Conservation (phyloP, 352 stramenopile genomes). For the Pythium oligandrum region DNA sequence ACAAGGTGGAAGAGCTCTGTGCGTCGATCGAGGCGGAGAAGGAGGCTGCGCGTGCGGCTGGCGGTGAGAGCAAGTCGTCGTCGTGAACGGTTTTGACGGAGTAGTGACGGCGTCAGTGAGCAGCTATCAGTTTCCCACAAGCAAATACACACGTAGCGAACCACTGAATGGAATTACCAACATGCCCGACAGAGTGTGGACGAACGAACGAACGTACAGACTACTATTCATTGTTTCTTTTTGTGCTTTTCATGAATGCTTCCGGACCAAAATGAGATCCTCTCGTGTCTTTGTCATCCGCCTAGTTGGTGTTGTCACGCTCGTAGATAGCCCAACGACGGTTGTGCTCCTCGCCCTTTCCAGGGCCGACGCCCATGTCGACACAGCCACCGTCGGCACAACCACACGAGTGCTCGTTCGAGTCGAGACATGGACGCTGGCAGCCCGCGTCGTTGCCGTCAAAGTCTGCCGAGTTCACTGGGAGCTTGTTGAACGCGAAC, state of each 20-base stretch:
- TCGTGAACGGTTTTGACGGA: constrained; percentile 1
- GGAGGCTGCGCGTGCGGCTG: constrained; percentile 64
- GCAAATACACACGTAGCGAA: too few species aligned
- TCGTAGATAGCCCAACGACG: constrained; percentile 89
- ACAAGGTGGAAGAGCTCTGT: constrained; percentile 78
- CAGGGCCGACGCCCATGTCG: constrained; percentile 57
- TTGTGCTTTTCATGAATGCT: too few species aligned
- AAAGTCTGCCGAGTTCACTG: constrained; percentile 51
- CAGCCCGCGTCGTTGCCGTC: constrained; percentile 82
- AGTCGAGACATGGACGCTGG: constrained; percentile 72
- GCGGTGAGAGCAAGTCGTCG: constrained; percentile 74
- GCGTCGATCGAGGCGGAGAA: constrained; percentile 82
- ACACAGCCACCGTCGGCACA: constrained; percentile 80
- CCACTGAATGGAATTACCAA: too few species aligned
- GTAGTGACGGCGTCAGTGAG: too few species aligned
- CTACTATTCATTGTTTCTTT: too few species aligned
- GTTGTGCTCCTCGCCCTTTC: constrained; percentile 85
- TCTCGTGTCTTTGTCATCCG: neutral
- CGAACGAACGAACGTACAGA: too few species aligned
- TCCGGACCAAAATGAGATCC: neutral
- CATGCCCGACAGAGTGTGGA: too few species aligned
- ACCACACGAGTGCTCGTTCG: constrained; percentile 69
- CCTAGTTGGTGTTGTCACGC: constrained; percentile 30
- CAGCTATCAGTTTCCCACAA: too few species aligned
- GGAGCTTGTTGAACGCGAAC: constrained; percentile 89